Evolutionary conservation across 2,329 filamentous ascomycete genomes (phyloP), one percentile per base, ranked within the genome.

Genomic region (Fusarium floridanum): DNA sequence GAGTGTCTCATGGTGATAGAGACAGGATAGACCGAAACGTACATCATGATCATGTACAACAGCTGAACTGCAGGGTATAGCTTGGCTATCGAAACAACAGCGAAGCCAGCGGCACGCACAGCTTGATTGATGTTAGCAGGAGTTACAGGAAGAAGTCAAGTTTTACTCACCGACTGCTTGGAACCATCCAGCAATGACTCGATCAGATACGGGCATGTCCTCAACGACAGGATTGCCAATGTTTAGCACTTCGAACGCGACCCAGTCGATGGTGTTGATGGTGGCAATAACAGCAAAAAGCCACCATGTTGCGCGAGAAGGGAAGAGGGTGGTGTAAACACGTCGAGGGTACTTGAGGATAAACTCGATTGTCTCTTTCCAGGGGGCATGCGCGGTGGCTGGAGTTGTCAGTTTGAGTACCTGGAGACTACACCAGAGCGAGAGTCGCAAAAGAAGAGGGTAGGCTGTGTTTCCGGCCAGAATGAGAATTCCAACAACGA

Each of bases 381-480:
- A 83, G 8, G 84, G 82, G 2, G 64, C 75, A 32, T 83, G 81
- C 3, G 82, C 80, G 24, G 81, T 77, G 0, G 82, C 80, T 4
- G 78, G 81, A 2, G 84, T 88, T 20, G 82, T 81, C 17, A 78
- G 71, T 43, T 80, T 81, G 50, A 88, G 75, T 37, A 85, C 11
- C 72, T 85, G 84, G 45, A 88, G 81, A 62, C 88, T 81, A 3
- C 78, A 79, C 89, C 90, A 92, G 11, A 93, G 82, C 17, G 87
- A 86, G 11, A 92, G 83, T 5, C 91, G 86, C 14, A 93, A 81
- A 68, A 93, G 89, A 61, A 91, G 84, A 0, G 91, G 91, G 75
- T 91, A 93, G 1, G 90, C 89, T 5, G 91, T 93, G 57, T 93
- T 92, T 5, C 91, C 91, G 0, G 91, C 91, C 6, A 93, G 83